These are phyloP conservation scores for Candida sojae DNA, from an alignment of 1,139 yeast genomes.

Conservation along the genomic window DNA sequence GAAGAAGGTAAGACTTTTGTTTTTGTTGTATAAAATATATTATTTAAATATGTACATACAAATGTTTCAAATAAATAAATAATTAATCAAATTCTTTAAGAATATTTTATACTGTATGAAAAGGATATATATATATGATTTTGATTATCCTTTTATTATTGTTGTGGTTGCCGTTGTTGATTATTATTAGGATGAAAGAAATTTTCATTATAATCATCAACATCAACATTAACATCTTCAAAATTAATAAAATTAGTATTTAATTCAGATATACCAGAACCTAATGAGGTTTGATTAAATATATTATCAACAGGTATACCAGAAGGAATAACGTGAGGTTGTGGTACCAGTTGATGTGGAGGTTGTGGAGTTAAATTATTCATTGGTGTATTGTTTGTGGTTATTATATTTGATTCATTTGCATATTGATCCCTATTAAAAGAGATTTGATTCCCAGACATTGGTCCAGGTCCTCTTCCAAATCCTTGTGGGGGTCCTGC, in stretches of 20 bases:
- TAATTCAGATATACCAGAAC: background rate
- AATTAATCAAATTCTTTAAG: too few species aligned
- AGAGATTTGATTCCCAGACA: too few species aligned
- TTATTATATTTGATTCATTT: background rate
- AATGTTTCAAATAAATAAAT: too few species aligned
- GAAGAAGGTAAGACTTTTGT: too few species aligned
- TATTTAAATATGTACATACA: too few species aligned
- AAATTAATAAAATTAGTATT: slow-evolving; percentile 1
- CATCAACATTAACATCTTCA: slow-evolving; percentile 2
- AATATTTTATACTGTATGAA: background rate
- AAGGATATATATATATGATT: background rate
- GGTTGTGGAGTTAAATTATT: background rate
- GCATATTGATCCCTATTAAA: background rate
- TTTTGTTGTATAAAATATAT: too few species aligned
- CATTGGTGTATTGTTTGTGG: background rate
- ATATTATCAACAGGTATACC: background rate
- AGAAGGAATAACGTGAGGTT: background rate
- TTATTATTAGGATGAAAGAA: background rate
- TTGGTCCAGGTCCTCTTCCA: too few species aligned
- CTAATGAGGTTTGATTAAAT: background rate
- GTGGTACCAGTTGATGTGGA: slow-evolving; percentile 1
- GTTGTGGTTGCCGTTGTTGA: background rate
- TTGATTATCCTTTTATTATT: background rate
- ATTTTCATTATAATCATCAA: slow-evolving; percentile 5
- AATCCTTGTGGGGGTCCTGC: background rate